These are phyloP conservation scores for Fusarium napiforme DNA, from an alignment of 2,329 filamentous ascomycete genomes.

Conservation along the genomic window DNA sequence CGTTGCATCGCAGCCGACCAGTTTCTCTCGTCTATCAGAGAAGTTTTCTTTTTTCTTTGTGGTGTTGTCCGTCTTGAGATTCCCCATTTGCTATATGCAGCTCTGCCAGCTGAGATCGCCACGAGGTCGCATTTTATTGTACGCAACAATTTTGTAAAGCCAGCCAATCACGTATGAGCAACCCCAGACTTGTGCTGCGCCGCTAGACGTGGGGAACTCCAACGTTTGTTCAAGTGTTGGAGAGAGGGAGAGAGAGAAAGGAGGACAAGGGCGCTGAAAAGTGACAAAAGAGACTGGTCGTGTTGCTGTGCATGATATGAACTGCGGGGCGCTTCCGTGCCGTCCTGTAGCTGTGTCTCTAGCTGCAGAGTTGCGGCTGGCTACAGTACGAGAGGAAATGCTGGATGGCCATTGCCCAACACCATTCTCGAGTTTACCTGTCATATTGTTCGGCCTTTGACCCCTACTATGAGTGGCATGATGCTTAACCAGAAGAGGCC, in stretches of 20 bases:
- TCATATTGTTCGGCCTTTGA: slow-evolving; percentile 16
- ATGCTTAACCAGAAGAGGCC: slow-evolving; percentile 8
- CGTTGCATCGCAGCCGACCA: slow-evolving; percentile 37
- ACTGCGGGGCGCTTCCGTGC: slow-evolving; percentile 17
- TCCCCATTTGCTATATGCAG: slow-evolving; percentile 16
- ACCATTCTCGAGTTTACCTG: slow-evolving; percentile 23
- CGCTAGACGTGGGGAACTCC: slow-evolving; percentile 20
- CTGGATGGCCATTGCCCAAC: slow-evolving; percentile 11
- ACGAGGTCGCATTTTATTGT: slow-evolving; percentile 20
- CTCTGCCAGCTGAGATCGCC: slow-evolving; percentile 25
- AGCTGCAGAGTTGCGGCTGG: background rate
- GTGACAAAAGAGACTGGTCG: slow-evolving; percentile 8
- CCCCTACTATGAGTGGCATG: background rate
- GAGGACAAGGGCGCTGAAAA: background rate
- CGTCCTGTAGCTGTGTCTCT: slow-evolving; percentile 12
- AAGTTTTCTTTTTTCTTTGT: slow-evolving; percentile 3
- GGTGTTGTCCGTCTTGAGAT: slow-evolving; percentile 1
- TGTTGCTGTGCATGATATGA: slow-evolving; percentile 7
- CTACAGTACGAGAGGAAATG: background rate
- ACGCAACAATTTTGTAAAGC: slow-evolving; percentile 17
- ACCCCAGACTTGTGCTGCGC: slow-evolving; percentile 18
- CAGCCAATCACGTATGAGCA: slow-evolving; percentile 10
- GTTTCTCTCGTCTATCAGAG: slow-evolving; percentile 11
- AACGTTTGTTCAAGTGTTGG: background rate
- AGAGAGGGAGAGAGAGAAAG: background rate